phyloP scores from a whole-genome alignment of 208 protist species.

The Endotrypanum monterogeii region DNA sequence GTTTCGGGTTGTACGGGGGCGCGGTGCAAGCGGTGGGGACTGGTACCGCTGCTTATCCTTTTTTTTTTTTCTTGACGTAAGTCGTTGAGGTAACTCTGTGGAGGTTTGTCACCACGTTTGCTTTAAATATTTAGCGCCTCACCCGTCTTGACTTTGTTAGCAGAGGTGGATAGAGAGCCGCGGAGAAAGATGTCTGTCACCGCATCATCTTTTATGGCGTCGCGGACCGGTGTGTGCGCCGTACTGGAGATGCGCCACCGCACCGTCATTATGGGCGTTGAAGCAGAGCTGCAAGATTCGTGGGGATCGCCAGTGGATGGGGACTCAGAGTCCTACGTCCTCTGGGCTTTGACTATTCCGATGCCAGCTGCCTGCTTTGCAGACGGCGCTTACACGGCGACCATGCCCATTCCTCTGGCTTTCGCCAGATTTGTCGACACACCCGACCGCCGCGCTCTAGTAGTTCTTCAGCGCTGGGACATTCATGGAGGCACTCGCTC shows the following conservation, averaged over 20 bases:
- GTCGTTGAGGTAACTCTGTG: background rate
- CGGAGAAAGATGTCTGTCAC: slow-evolving; percentile 10
- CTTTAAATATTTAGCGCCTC: background rate
- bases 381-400: slow-evolving; percentile 25
- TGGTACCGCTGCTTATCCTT: background rate
- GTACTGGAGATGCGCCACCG: slow-evolving; percentile 20
- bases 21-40: background rate
- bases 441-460: background rate
- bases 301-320: background rate
- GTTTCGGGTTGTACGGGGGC: background rate
- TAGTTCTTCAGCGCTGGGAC: slow-evolving; percentile 35
- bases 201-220: slow-evolving; percentile 19
- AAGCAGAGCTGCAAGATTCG: slow-evolving; percentile 8
- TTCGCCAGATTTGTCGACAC: background rate
- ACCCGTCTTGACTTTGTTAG: background rate
- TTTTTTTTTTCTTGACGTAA: background rate
- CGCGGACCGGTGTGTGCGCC: slow-evolving; percentile 19
- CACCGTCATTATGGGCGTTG: slow-evolving; percentile 17
- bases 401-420: slow-evolving; percentile 25
- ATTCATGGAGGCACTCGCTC: slow-evolving; percentile 26
- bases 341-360: slow-evolving; percentile 34
- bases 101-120: background rate
- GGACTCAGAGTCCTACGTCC: background rate
- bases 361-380: slow-evolving; percentile 21
- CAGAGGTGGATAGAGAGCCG: background rate